These are phyloP conservation scores for Xylariaceae sp. DNA, from an alignment of 2,329 filamentous ascomycete species.

Conservation along the genomic window DNA sequence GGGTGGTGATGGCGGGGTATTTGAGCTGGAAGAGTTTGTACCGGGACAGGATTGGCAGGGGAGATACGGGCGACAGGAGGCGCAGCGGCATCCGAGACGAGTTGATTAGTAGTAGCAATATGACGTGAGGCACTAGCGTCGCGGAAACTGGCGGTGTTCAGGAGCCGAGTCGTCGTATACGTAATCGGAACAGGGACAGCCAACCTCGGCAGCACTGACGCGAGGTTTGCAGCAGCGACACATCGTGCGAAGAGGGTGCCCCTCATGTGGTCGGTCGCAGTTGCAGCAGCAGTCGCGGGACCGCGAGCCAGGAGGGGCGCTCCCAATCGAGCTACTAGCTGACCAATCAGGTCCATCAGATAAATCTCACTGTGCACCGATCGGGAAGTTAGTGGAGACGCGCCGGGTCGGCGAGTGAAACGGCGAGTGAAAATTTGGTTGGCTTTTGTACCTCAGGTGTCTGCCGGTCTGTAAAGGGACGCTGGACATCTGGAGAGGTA, in stretches of 20 bases:
- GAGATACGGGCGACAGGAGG: conserved; percentile 1
- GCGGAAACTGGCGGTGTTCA: background rate
- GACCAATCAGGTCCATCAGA: conserved; percentile 15
- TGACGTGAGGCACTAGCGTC: background rate
- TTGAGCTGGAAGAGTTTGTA: background rate
- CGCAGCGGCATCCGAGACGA: conserved; percentile 2
- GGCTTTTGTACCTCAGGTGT: background rate
- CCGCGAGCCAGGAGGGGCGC: conserved; percentile 9
- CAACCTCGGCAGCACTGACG: background rate
- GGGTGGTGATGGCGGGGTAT: conserved; percentile 9
- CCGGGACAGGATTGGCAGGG: conserved; percentile 25
- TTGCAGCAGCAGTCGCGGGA: background rate
- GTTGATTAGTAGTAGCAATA: too few species aligned
- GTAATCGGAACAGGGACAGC: too few species aligned
- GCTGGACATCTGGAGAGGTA: too few species aligned
- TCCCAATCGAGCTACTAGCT: conserved; percentile 12
- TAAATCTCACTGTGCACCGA: conserved; percentile 1
- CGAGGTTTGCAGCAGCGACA: background rate
- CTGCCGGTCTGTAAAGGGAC: too few species aligned
- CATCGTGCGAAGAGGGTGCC: conserved; percentile 9
- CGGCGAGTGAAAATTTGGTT: background rate
- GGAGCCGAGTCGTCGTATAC: background rate
- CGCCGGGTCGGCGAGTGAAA: background rate
- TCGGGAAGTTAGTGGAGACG: background rate
- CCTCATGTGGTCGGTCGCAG: conserved; percentile 13